Evolutionary conservation across 495 filamentous ascomycete genomes (phyloP), one percentile per base, ranked within the genome.

Genomic region (Massariosphaeria phaeospora): DNA sequence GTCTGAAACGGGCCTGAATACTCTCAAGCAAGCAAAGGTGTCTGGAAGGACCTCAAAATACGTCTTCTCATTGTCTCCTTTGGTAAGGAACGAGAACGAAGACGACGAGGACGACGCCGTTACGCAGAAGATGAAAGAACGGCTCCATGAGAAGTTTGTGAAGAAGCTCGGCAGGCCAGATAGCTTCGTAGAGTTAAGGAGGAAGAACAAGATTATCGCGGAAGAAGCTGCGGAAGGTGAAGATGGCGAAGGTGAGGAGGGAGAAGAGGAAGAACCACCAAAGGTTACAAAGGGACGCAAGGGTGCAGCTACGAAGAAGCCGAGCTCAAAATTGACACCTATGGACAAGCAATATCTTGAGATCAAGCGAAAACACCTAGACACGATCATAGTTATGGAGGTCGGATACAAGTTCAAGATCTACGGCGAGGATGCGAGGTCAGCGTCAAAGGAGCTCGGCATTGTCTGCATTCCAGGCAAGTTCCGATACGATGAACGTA

Each of bases 371-470:
- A 88, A 91, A 57, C 79, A 97, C 67, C 84, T 89, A 75, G 91
- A 96, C 62, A 91, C 91, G 0, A 52, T 97, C 8, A 70, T 99
- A 33, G 81, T 96, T 2, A 81, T 96, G 17, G 90, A 99, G 64
- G 93, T 99, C 4, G 93, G 93, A 24, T 99, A 99, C 68, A 99
- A 99, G 68, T 99, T 93, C 73, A 80, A 84, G 35, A 96, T 99
- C 74, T 95, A 95, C 63, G 93, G 94, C n/a, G 91, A 96, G 64
- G 93, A 99, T 74, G 93, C 93, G 5, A 79, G 89, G 50, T 79
- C 82, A 49, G 94, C 93, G 13, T 85, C 90, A 5, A 95, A 93
- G 66, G 89, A 91, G 66, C 73, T 99, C 52, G 85, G 86, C 52
- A 97, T 99, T 62, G 87, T 97, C 30, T 99, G 93, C 64, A 96